phyloP scores from a whole-genome alignment of 768 basidiomycete species.

The Phallus indusiatus region DNA sequence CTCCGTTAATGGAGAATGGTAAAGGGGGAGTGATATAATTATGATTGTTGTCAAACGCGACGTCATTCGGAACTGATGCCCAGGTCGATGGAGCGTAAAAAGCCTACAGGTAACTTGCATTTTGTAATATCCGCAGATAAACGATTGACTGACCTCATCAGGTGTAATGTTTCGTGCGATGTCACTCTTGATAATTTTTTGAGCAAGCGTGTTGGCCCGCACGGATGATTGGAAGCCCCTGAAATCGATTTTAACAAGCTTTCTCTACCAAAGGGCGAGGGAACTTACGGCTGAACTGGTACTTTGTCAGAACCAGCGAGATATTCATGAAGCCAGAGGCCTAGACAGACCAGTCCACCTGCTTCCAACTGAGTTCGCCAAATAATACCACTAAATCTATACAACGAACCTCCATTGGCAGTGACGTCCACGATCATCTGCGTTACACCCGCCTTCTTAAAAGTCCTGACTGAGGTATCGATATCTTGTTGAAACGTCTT shows the following conservation, averaged over 20 bases:
- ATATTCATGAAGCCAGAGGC: conserved; percentile 49
- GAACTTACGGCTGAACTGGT: conserved; percentile 29
- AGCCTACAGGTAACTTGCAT: not conserved
- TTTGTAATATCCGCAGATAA: not conserved
- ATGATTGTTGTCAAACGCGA: conserved; percentile 27
- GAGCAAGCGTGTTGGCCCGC: conserved; percentile 47
- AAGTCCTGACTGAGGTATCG: conserved; percentile 32
- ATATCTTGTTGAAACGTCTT: conserved; percentile 43
- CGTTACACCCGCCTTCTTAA: conserved; percentile 39
- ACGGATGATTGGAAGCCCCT: conserved; percentile 50
- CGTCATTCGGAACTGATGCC: conserved; percentile 37
- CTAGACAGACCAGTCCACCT: conserved; percentile 58
- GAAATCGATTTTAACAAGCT: not conserved
- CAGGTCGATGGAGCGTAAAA: conserved; percentile 10
- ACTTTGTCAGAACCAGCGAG: conserved; percentile 37
- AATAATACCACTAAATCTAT: not conserved
- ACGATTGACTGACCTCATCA: not conserved
- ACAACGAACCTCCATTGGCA: conserved; percentile 46
- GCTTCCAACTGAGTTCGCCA: not conserved
- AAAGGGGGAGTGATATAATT: conserved; percentile 37
- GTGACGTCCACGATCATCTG: conserved; percentile 48
- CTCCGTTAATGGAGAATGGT: conserved; percentile 35
- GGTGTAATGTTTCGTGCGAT: conserved; percentile 29
- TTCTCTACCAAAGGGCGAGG: not conserved
- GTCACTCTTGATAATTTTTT: conserved; percentile 46